Percentiles rank a stretch among this genome's conserved stretches.
These are phyloP conservation scores for Kluyveromyces sp. DNA, from an alignment of 1,139 yeast species.

Conservation along the genomic window DNA sequence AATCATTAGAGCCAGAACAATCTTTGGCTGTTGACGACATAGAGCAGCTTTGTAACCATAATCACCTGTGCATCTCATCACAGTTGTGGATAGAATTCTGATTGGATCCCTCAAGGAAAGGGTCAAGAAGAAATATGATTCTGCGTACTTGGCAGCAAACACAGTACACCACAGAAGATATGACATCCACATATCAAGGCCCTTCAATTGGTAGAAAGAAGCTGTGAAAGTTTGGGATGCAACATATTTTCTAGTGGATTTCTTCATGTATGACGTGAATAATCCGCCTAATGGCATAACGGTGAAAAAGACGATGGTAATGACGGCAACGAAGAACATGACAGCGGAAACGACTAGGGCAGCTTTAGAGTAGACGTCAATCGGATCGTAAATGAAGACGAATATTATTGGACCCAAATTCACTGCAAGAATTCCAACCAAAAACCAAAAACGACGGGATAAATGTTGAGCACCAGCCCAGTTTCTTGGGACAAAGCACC, in stretches of 20 bases:
- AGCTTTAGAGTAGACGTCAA: slow-evolving; percentile 58
- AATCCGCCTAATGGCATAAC: slow-evolving; percentile 96
- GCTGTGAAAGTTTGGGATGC: slow-evolving; percentile 97
- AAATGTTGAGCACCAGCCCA: slow-evolving; percentile 99
- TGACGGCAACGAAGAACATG: slow-evolving; percentile 81
- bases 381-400: slow-evolving; percentile 76
- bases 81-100: slow-evolving; percentile 58
- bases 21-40: slow-evolving; percentile 79
- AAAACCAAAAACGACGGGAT: slow-evolving; percentile 75
- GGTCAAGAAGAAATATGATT: slow-evolving; percentile 90
- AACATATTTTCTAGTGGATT: slow-evolving; percentile 80
- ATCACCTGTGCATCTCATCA: slow-evolving; percentile 82
- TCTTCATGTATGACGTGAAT: slow-evolving; percentile 88
- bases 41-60: slow-evolving; percentile 70
- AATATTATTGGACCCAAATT: slow-evolving; percentile 86
- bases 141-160: slow-evolving; percentile 79
- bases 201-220: slow-evolving; percentile 69
- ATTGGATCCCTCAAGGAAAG: slow-evolving; percentile 92
- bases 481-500: slow-evolving; percentile 94
- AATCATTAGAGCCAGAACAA: slow-evolving; percentile 86
- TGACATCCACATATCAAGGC: slow-evolving; percentile 95
- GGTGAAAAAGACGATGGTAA: slow-evolving; percentile 77
- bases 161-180: slow-evolving; percentile 85
- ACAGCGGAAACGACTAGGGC: slow-evolving; percentile 82
- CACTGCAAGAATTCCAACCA: slow-evolving; percentile 55